Conservation (phyloP, 1,284 basidiomycete genomes). For the Phlebopus sp. region DNA sequence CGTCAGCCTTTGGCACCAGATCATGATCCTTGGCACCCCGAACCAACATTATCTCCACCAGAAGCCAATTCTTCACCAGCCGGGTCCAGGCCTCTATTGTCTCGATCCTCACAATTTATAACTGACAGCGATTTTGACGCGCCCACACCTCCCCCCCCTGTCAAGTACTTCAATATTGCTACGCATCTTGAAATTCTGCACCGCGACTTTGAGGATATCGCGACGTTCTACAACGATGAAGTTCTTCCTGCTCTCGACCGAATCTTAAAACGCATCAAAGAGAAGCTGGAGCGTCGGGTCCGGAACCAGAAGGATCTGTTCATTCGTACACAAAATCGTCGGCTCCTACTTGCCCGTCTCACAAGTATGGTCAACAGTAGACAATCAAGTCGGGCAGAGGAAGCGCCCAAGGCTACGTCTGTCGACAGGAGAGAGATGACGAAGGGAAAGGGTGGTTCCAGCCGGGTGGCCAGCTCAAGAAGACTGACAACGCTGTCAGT, state of each 20-base stretch:
- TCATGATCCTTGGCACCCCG: constrained; percentile 20
- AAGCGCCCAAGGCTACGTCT: background rate
- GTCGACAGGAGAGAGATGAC: background rate
- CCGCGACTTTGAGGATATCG: constrained; percentile 51
- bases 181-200: constrained; percentile 54
- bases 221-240: constrained; percentile 38
- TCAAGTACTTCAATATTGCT: constrained; percentile 50
- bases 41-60: background rate
- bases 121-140: constrained; percentile 29
- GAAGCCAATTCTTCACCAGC: background rate
- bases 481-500: constrained; percentile 7
- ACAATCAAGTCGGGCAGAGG: background rate
- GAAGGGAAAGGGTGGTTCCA: background rate
- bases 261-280: constrained; percentile 58
- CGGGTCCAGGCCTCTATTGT: constrained; percentile 23
- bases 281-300: constrained; percentile 66
- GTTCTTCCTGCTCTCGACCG: constrained; percentile 47
- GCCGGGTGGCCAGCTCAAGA: constrained; percentile 2
- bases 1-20: constrained; percentile 23
- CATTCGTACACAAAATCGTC: constrained; percentile 33
- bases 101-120: constrained; percentile 33
- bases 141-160: constrained; percentile 14
- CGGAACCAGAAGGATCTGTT: constrained; percentile 60
- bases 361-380: constrained; percentile 32
- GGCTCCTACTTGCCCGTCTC: constrained; percentile 35